Evolutionary conservation across 345 rosid genomes (phyloP), one percentile per base, ranked within the genome.

Genomic region (Gossypioides kirkii): DNA sequence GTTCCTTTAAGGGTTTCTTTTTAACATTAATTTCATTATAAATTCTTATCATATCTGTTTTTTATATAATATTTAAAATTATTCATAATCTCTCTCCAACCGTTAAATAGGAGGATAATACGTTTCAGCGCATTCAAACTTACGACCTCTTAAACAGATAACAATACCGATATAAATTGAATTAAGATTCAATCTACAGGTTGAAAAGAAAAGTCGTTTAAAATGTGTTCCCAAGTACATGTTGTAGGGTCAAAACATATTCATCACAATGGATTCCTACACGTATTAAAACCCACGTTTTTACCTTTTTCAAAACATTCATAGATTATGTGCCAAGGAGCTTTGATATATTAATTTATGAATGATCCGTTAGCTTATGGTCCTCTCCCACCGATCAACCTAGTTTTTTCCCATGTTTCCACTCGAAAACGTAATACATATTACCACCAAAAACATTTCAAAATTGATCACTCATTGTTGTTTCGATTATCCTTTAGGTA

Each of bases 91-190:
- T 32, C 0, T 1, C 4, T 6, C 0, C 1, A 4, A 32, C 6
- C 0, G 0, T 32, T 32, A 32, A 32, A 32, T 32, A 4, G 0
- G 1, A 32, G 0, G 0, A 32, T 32, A 32, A 32, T 32, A 32
- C 0, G 5, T 1, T 32, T 32, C 5, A 32, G 0, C 0, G 1
- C 6, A 32, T 6, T 32, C 1, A 0, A 32, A 32, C 1, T 32
- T 0, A 32, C 0, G 5, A 0, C 0, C 1, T 4, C 1, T 28
- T 28, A 28, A n/a, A n/a, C n/a, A n/a, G n/a, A n/a, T n/a, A n/a
- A n/a, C 4, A 28, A 3, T 28, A 0, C 1, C 6, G 0, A 32
- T 32, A 4, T 1, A 0, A 32, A 32, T 32, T 32, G 5, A 32
- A 32, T 5, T 32, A 32, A 32, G 0, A 32, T 32, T 32, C 7